Evolutionary conservation across 805 yeast genomes (phyloP).

Genomic region (Metschnikowia cubensis): DNA sequence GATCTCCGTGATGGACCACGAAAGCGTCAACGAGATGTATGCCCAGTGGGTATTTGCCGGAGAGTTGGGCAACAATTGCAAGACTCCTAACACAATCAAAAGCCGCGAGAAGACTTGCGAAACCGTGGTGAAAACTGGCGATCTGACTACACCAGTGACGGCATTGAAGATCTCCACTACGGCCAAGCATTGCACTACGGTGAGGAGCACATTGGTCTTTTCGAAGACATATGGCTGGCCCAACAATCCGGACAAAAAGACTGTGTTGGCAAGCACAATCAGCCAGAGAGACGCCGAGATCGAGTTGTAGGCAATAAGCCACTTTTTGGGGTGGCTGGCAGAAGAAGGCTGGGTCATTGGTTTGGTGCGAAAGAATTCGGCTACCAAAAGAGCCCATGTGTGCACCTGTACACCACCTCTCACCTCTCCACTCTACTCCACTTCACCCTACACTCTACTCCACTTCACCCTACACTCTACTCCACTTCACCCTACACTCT

Average conservation of each 20-base stretch:
- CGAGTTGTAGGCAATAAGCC: conserved; percentile 41
- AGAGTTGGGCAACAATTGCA: conserved; percentile 67
- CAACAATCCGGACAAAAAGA: conserved; percentile 28
- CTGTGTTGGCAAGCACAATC: conserved; percentile 36
- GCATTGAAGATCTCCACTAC: conserved; percentile 78
- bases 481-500: too few relatives aligned
- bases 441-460: too few relatives aligned
- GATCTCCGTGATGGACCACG: conserved; percentile 95
- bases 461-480: too few relatives aligned
- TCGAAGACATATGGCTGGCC: conserved; percentile 69
- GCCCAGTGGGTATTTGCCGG: conserved; percentile 58
- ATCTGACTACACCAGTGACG: conserved; percentile 71
- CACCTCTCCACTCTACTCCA: too few relatives aligned
- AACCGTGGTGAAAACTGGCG: conserved; percentile 78
- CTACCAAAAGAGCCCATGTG: neutral
- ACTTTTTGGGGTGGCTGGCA: conserved; percentile 25
- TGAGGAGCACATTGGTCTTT: conserved; percentile 54
- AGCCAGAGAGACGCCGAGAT: conserved; percentile 42
- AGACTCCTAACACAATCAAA: conserved; percentile 77
- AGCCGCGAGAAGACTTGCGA: conserved; percentile 87
- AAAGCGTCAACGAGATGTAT: conserved; percentile 63
- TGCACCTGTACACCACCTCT: neutral
- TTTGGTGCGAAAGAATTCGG: neutral
- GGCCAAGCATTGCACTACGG: conserved; percentile 74
- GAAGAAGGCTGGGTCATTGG: conserved; percentile 1